phyloP scores from a whole-genome alignment of 1,139 yeast genomes.

The Yamadazyma songkhlaensis region DNA sequence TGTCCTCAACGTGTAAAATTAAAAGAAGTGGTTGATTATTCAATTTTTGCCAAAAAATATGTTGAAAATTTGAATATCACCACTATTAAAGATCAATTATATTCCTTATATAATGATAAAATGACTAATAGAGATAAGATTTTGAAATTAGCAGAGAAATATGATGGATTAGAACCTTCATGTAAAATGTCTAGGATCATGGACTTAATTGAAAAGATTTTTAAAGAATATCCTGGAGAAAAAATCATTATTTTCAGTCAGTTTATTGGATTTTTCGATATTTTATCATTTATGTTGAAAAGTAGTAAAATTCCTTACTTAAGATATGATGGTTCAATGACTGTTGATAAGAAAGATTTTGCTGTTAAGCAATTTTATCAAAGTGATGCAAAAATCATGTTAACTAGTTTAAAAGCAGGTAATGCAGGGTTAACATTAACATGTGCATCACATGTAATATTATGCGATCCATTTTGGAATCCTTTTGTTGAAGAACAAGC shows the following conservation, averaged over 20 bases:
- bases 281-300: constrained; percentile 57
- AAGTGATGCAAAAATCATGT: constrained; percentile 46
- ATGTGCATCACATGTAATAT: constrained; percentile 86
- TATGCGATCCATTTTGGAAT: constrained; percentile 95
- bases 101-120: constrained; percentile 10
- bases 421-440: constrained; percentile 90
- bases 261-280: constrained; percentile 74
- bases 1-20: constrained; percentile 45
- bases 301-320: constrained; percentile 48
- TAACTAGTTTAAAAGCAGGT: constrained; percentile 85
- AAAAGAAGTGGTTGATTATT: constrained; percentile 45
- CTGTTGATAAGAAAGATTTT: constrained; percentile 58
- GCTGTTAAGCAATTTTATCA: constrained; percentile 65
- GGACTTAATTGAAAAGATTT: constrained; percentile 42
- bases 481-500: constrained; percentile 97
- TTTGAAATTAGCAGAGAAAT: constrained; percentile 25
- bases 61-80: constrained; percentile 18
- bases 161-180: constrained; percentile 42
- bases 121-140: constrained; percentile 16
- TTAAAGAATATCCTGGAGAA: constrained; percentile 45
- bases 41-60: constrained; percentile 48
- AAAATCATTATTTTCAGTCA: constrained; percentile 81
- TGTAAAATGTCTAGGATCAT: constrained; percentile 55
- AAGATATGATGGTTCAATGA: constrained; percentile 83
- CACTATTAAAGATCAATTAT: constrained; percentile 10